A percentile compares a stretch with the other conserved stretches of the same genome.
Conservation (phyloP, 73 alveolate genomes). For the Paramecium tetraurelia region DNA sequence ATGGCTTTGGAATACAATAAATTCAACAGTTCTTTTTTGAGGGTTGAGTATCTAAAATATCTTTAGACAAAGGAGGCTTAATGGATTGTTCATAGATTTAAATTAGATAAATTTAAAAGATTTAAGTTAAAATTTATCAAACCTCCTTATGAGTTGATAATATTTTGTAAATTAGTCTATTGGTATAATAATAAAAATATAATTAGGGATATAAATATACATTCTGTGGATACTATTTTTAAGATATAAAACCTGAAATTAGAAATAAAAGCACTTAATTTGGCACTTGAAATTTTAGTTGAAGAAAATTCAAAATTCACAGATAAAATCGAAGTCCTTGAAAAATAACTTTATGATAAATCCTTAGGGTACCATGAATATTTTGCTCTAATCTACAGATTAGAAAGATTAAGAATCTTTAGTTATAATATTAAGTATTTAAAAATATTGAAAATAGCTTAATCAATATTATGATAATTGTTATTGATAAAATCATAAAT, state of each 20-base stretch:
- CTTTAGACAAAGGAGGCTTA: not conserved
- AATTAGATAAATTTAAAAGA: slow-evolving; percentile 16
- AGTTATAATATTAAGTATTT: not conserved
- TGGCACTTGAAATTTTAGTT: not conserved
- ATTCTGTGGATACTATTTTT: not conserved
- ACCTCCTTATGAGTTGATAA: not conserved
- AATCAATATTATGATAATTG: not conserved
- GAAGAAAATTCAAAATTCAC: not conserved
- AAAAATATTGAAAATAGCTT: not conserved
- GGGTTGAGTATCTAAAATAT: not conserved
- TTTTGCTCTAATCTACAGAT: not conserved
- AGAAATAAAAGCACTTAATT: not conserved
- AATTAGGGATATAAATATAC: not conserved
- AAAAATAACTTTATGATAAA: not conserved
- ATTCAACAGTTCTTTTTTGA: slow-evolving; percentile 35
- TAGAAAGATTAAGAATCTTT: slow-evolving; percentile 25
- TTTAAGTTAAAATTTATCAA: not conserved
- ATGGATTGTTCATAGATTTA: not conserved
- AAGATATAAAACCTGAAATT: not conserved
- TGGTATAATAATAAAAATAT: not conserved
- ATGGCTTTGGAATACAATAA: slow-evolving; percentile 57
- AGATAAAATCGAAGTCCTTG: not conserved
- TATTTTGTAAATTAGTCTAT: not conserved
- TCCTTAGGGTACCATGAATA: slow-evolving; percentile 38
- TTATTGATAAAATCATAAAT: not conserved